phyloP scores from a whole-genome alignment of 441 rosid species.

The Populus hybrid region DNA sequence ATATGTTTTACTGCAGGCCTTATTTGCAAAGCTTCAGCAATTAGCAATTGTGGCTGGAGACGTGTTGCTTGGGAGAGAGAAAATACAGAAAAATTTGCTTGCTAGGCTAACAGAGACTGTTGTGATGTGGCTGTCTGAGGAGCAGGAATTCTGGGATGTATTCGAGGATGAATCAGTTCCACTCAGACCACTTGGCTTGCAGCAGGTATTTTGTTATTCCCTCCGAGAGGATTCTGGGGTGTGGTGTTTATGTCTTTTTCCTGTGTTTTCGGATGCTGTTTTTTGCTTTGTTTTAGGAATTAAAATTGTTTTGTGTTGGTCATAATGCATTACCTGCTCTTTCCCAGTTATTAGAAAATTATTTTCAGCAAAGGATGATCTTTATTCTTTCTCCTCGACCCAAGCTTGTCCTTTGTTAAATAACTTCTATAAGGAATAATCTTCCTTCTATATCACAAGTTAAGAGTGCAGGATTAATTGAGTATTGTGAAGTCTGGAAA shows the following conservation, averaged over 20 bases:
- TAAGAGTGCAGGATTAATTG: neutral
- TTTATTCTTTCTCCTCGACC: neutral
- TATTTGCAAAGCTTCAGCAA: conserved; percentile 92
- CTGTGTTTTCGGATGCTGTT: neutral
- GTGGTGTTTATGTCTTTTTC: neutral
- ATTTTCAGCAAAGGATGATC: neutral
- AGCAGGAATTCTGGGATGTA: conserved; percentile 91
- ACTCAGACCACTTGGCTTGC: conserved; percentile 74
- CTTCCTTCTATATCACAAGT: neutral
- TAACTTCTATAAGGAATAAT: neutral
- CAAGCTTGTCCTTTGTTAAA: neutral
- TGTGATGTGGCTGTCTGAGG: conserved; percentile 89
- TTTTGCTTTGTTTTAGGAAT: neutral
- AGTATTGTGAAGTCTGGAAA: neutral
- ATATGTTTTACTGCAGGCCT: conserved; percentile 52
- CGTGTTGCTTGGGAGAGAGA: conserved; percentile 84
- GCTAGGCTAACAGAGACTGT: conserved; percentile 96
- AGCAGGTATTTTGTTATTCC: conserved; percentile 52
- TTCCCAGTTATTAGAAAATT: neutral
- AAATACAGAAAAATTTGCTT: conserved; percentile 82
- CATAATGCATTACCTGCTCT: neutral
- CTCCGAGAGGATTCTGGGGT: neutral
- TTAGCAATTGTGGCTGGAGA: conserved; percentile 92
- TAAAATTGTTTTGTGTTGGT: neutral
- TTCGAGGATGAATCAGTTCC: conserved; percentile 77